A percentile compares a stretch with the other conserved stretches of the same genome.
Evolutionary conservation across 1,139 yeast genomes (phyloP).

Genomic region (Blastobotrys buckinghamii): DNA sequence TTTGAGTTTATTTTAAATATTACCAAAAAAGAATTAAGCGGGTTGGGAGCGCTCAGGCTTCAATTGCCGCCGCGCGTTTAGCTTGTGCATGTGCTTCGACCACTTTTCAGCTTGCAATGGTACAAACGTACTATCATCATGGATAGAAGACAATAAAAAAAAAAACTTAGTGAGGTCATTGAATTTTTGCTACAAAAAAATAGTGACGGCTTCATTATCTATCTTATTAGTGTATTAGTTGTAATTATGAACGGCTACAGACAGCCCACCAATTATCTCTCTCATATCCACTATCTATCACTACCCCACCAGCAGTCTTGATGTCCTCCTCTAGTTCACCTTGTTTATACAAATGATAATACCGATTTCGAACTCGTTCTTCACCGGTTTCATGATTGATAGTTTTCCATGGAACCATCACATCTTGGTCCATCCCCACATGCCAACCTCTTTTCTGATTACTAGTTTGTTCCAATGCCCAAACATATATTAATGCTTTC

Average conservation of each 20-base stretch:
- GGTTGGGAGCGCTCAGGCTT: background rate
- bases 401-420: constrained; percentile 91
- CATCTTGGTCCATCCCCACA: constrained; percentile 88
- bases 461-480: constrained; percentile 89
- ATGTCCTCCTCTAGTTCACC: constrained; percentile 80
- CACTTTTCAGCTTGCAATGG: no score
- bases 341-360: constrained; percentile 75
- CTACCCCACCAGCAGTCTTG: constrained; percentile 54
- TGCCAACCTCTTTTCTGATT: constrained; percentile 81
- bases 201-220: background rate
- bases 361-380: constrained; percentile 63
- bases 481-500: constrained; percentile 74
- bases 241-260: constrained; percentile 12
- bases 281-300: constrained; percentile 78
- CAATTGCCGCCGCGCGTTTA: no score
- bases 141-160: no score
- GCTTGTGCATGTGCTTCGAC: no score
- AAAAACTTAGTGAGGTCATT: no score
- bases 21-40: no score
- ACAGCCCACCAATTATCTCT: constrained; percentile 92
- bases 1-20: background rate
- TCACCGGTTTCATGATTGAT: constrained; percentile 20
- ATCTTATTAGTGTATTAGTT: background rate
- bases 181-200: no score
- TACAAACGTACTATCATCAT: no score